A percentile compares a stretch with the other conserved stretches of the same genome.
Conservation (phyloP, 2,329 filamentous ascomycete species). For the Blumeriella jaapii region DNA sequence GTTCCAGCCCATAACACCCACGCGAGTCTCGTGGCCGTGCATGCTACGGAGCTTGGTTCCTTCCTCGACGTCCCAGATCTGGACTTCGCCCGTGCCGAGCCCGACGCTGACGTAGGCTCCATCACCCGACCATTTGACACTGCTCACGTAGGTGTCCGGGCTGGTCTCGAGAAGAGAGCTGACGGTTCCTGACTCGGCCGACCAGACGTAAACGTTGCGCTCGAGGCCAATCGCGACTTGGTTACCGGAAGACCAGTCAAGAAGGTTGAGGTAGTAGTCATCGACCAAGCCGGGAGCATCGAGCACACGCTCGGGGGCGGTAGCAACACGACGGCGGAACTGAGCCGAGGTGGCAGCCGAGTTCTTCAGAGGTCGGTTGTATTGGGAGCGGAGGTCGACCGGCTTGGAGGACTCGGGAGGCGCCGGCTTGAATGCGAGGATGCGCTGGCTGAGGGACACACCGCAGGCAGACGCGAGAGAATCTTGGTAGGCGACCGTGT, state of each 20-base stretch:
- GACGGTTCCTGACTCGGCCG: conserved; percentile 83
- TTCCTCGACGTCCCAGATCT: conserved; percentile 98
- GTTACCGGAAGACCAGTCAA: conserved; percentile 97
- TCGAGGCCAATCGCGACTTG: conserved; percentile 97
- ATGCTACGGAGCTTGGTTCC: conserved; percentile 94
- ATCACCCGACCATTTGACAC: conserved; percentile 97
- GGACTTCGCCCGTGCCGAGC: conserved; percentile 88
- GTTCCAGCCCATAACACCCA: conserved; percentile 98
- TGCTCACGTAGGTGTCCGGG: conserved; percentile 90
- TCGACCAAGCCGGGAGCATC: conserved; percentile 94
- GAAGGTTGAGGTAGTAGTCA: conserved; percentile 97
- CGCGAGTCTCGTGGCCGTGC: conserved; percentile 92
- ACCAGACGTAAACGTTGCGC: conserved; percentile 97
- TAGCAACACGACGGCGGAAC: conserved; percentile 83
- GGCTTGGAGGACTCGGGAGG: conserved; percentile 97
- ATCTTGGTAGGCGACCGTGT: conserved; percentile 83
- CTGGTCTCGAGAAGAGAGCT: conserved; percentile 79
- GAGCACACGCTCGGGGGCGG: conserved; percentile 88
- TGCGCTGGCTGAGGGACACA: conserved; percentile 85
- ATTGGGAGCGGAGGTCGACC: conserved; percentile 92
- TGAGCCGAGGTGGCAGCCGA: conserved; percentile 65
- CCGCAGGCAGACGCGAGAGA: conserved; percentile 85
- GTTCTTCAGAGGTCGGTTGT: conserved; percentile 89
- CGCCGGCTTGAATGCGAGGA: conserved; percentile 95
- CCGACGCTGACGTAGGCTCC: conserved; percentile 94